Evolutionary conservation across 176 grass and related monocot species (phyloP).

Genomic region (Juncus effusus): DNA sequence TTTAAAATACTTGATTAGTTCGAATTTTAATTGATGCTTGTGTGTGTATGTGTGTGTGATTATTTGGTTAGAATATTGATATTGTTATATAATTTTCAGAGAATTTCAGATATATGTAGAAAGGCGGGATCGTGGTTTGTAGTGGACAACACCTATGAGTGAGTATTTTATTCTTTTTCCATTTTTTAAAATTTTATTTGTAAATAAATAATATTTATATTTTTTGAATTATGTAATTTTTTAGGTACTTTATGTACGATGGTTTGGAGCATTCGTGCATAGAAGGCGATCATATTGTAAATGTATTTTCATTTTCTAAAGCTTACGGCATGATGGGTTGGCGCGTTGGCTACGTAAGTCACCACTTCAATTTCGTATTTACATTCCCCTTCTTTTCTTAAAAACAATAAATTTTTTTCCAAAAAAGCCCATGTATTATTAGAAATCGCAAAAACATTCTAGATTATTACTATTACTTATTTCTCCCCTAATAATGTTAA

Average conservation of each 20-base stretch:
- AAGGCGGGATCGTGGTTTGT: slow-evolving; percentile 83
- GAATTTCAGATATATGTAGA: slow-evolving; percentile 78
- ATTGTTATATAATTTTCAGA: slow-evolving; percentile 53
- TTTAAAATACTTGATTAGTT: too few relatives aligned
- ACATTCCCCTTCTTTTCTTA: background rate
- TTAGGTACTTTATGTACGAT: slow-evolving; percentile 99
- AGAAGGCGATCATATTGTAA: slow-evolving; percentile 86
- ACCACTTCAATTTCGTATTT: background rate
- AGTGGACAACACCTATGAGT: slow-evolving; percentile 99
- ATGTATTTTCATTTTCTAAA: slow-evolving; percentile 98
- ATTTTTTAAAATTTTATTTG: background rate
- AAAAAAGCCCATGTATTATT: background rate
- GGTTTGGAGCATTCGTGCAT: slow-evolving; percentile 83
- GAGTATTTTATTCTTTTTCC: slow-evolving; percentile 34
- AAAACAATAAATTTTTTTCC: too few relatives aligned
- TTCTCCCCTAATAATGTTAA: too few relatives aligned
- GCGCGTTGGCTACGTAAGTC: slow-evolving; percentile 97
- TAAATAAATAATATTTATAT: background rate
- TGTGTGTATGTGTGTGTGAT: background rate
- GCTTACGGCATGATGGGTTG: slow-evolving; percentile 99
- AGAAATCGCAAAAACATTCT: background rate
- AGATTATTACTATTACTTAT: background rate
- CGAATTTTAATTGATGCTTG: too few relatives aligned
- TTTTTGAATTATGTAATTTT: slow-evolving; percentile 11
- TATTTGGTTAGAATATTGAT: slow-evolving; percentile 26